Evolutionary conservation across 1,139 yeast species (phyloP), one percentile per base, ranked within the genome.

Genomic region (Yamadazyma membranifaciens): DNA sequence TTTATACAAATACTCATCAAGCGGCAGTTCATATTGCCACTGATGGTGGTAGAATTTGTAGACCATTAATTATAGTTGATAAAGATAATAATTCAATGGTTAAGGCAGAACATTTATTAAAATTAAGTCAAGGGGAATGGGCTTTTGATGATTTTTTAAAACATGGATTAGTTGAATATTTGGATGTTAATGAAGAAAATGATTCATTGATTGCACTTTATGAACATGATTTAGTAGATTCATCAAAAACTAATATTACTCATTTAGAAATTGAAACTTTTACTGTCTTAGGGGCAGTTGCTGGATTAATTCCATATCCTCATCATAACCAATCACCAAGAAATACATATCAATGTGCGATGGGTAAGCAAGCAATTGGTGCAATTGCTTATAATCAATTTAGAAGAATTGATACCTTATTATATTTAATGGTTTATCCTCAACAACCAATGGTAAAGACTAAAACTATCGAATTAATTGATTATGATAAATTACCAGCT

Each of bases 351-450:
- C 98, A 92, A 70, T 92, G 97, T 78, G 98, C 98, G 62, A 92
- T 92, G 98, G 98, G 98, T 81, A 92, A 92, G 71, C 99, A 92
- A 69, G 98, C 98, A 16, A 92, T 92, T 64, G 99, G 99, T 51
- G 98, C 98, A 7, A 94, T 94, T 65, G 97, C 95, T 22, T 92
- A 92, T 63, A 92, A 92, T 63, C 98, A 92, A 65, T 87, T 92
- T 67, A 80, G 89, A 60, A 81, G 99, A 65, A 92, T 92, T 52
- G 99, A 92, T 59, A 94, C 99, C 0, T 69, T 92, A 55, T 71
- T 94, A 49, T 92, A 92, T 60, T 74, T 92, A 52, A 87, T 92
- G 96, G 96, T 91, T 13, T 92, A 94, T 60, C 99, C 99, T 7
- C 98, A 92, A 65, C 97, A 91, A 60, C 99, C 99, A 1, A 87